Percentiles rank a stretch among this genome's conserved stretches.
Conservation (phyloP, 176 grass and related monocot species). For the Neostapfia colusana region DNA sequence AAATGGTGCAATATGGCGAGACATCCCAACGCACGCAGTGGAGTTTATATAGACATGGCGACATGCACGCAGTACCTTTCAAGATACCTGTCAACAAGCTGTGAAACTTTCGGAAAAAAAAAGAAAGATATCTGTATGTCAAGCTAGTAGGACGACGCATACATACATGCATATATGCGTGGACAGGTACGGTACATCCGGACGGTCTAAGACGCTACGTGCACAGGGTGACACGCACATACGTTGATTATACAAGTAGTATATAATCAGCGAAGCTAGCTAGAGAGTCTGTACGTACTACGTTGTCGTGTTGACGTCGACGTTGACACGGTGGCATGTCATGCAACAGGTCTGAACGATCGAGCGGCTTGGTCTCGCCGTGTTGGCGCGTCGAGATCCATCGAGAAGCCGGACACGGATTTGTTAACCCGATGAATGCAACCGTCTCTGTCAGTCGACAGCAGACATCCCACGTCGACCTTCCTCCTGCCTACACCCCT, state of each 20-base stretch:
- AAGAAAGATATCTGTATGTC: too few species aligned
- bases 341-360: too few species aligned
- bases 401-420: not conserved
- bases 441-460: not conserved
- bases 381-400: too few species aligned
- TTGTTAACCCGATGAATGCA: not conserved
- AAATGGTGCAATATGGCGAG: too few species aligned
- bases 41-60: constrained; percentile 16
- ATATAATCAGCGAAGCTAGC: too few species aligned
- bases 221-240: not conserved
- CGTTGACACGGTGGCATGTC: not conserved
- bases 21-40: too few species aligned
- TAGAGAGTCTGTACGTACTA: too few species aligned
- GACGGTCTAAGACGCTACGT: constrained; percentile 18
- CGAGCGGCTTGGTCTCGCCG: too few species aligned
- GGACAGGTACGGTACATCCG: not conserved
- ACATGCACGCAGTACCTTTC: too few species aligned
- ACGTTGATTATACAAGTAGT: not conserved
- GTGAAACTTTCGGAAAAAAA: too few species aligned
- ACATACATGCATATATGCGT: too few species aligned
- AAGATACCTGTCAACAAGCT: not conserved
- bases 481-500: not conserved
- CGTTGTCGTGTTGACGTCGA: not conserved
- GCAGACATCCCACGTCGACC: not conserved
- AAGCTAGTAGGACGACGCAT: too few species aligned